Percentiles rank a stretch among this genome's conserved stretches.
Conservation (phyloP, 2,329 filamentous ascomycete genomes). For the Trichophyton rubrum region DNA sequence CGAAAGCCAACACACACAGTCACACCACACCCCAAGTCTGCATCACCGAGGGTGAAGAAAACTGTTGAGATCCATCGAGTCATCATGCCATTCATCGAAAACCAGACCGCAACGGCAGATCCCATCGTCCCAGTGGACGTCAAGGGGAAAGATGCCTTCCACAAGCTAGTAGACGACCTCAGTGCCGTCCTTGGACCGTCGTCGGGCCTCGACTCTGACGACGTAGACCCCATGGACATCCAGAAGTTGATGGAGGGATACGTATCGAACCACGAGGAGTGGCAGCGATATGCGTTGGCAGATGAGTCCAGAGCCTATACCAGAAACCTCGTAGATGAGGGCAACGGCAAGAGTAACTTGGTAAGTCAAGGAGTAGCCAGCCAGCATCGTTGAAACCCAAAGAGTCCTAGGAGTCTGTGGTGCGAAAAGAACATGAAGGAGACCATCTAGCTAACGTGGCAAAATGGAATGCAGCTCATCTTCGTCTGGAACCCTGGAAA, state of each 20-base stretch:
- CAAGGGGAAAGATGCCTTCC: conserved; percentile 38
- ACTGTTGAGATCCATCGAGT: background rate
- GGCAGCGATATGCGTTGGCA: conserved; percentile 62
- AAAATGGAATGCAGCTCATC: conserved; percentile 48
- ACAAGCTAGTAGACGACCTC: conserved; percentile 59
- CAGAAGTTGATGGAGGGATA: conserved; percentile 64
- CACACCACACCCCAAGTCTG: background rate
- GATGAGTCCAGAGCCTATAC: conserved; percentile 64
- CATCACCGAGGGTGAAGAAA: background rate
- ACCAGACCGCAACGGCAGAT: conserved; percentile 8
- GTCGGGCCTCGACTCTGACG: conserved; percentile 68
- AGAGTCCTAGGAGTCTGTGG: background rate
- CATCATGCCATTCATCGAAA: conserved; percentile 5
- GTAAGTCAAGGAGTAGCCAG: conserved; percentile 34
- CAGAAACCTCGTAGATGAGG: conserved; percentile 77
- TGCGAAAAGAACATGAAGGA: conserved; percentile 12
- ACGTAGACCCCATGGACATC: conserved; percentile 63
- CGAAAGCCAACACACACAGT: background rate
- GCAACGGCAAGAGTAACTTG: conserved; percentile 69
- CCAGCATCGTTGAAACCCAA: background rate
- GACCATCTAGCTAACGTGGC: background rate
- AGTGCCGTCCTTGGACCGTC: conserved; percentile 64
- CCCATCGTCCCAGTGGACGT: conserved; percentile 8
- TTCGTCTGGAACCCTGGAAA: conserved; percentile 83
- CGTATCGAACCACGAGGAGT: conserved; percentile 54